Base-by-base conservation (phyloP, 768 basidiomycete genomes). In the Psilocybe sp. region DNA sequence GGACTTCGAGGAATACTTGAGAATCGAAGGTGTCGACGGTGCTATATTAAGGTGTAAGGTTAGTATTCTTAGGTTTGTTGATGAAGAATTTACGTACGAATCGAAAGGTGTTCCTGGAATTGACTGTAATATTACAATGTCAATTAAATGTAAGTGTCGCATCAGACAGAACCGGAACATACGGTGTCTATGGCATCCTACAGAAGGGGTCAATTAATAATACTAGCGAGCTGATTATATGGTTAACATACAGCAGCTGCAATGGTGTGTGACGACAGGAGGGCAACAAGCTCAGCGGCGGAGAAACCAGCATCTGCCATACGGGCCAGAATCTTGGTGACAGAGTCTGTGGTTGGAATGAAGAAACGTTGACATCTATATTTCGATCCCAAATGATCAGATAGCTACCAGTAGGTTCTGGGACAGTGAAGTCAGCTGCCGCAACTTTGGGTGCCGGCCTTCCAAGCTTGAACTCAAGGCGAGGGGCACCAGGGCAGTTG, bases 401-500 rank as follows among this genome's bases (percentile, higher is more conserved):
- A 34, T 20, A 16, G 28, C 15, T 51, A 56, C 49, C 52, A 39
- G 59, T 51, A 11, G 64, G 57, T 43, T 55, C 47, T 0, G 61
- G 61, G 14, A 62, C 57, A 9, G 61, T 62, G 41, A 60, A 15
- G 40, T 63, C 58, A 31, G 62, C 53, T 1, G 62, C 62, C 4
- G 63, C 47, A 9, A 51, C 56, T 2, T 50, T 39, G 6, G 59
- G 58, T 41, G 59, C 48, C 4, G 63, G 59, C 33, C 65, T 63
- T 37, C 71, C 66, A 23, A 64, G 53, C 48, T 64, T 51, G 54
- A 65, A 68, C 33, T 64, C 42, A 13, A 73, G 56, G 14, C 56
- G 59, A 1, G 69, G 69, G 11, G 68, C 64, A 32, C 71, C 71
- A 2, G 69, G 65, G 48, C 71, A 72, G 60, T 71, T 72, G 23